Evolutionary conservation across 2,329 filamentous ascomycete genomes (phyloP).

Genomic region (Ophiostoma australiae): DNA sequence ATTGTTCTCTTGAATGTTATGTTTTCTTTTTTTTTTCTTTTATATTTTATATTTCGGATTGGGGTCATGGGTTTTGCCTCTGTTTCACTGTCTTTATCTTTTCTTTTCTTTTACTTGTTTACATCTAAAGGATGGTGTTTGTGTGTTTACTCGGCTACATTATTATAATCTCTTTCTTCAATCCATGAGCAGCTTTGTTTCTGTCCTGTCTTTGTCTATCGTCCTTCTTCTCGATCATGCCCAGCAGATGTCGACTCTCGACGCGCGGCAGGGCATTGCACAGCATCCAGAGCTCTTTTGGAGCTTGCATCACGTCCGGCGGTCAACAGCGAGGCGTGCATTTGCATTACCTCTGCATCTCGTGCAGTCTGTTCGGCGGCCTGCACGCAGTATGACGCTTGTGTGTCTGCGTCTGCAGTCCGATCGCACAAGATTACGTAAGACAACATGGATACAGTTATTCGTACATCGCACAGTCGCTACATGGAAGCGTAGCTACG

Average conservation of each 20-base stretch:
- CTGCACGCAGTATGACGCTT: too few species aligned
- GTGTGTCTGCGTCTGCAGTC: not conserved
- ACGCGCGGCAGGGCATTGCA: not conserved
- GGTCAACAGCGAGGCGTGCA: not conserved
- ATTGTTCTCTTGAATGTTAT: not conserved
- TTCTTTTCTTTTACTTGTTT: not conserved
- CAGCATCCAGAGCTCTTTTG: not conserved
- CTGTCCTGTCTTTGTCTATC: too few species aligned
- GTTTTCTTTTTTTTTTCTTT: not conserved
- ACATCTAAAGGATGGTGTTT: not conserved
- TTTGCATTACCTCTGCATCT: not conserved
- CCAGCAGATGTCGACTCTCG: not conserved
- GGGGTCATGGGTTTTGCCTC: not conserved
- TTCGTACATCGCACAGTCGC: not conserved
- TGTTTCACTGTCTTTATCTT: not conserved
- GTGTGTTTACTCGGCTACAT: not conserved
- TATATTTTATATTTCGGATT: not conserved
- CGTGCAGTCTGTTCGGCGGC: not conserved
- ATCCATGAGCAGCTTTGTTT: too few species aligned
- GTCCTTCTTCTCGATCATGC: too few species aligned
- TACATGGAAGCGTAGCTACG: not conserved
- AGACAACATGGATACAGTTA: not conserved
- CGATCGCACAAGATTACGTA: not conserved
- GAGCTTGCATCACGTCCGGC: not conserved
- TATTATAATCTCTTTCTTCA: too few species aligned